phyloP scores from a whole-genome alignment of 257 asterid species.

The Orobanche coerulescens region DNA sequence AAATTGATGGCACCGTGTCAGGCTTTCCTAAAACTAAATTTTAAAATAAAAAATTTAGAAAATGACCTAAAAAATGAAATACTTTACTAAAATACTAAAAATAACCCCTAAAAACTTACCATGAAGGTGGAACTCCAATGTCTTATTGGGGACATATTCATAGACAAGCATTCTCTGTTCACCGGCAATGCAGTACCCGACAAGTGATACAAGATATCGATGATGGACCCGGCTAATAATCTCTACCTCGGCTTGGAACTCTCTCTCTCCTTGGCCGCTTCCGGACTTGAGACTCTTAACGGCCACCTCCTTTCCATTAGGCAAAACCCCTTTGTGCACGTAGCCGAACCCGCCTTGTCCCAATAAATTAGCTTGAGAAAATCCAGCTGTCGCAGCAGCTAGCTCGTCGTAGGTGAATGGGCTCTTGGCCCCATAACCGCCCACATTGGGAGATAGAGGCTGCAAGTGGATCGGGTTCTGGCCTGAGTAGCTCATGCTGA shows the following conservation, averaged over 20 bases:
- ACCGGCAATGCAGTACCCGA: slow-evolving; percentile 64
- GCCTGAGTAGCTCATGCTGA: slow-evolving; percentile 27
- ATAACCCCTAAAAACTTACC: slow-evolving; percentile 25
- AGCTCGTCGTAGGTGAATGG: slow-evolving; percentile 60
- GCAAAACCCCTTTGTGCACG: slow-evolving; percentile 61
- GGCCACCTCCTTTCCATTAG: slow-evolving; percentile 50
- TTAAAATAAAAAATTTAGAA: too few relatives aligned
- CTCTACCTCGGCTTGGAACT: slow-evolving; percentile 78
- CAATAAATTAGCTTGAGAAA: slow-evolving; percentile 47
- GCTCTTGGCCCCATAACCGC: slow-evolving; percentile 27
- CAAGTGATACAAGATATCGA: slow-evolving; percentile 74
- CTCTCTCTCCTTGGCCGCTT: slow-evolving; percentile 81
- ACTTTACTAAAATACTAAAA: too few relatives aligned
- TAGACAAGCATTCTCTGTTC: slow-evolving; percentile 65
- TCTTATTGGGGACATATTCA: slow-evolving; percentile 59
- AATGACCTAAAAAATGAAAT: too few relatives aligned
- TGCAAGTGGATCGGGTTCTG: slow-evolving; percentile 13
- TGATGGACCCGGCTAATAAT: slow-evolving; percentile 81
- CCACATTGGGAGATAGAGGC: slow-evolving; percentile 30
- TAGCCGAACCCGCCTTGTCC: slow-evolving; percentile 82
- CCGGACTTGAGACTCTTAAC: slow-evolving; percentile 70
- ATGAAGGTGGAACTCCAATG: slow-evolving; percentile 69
- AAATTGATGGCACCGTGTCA: too few relatives aligned
- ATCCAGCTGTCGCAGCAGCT: slow-evolving; percentile 49
- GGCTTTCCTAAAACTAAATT: too few relatives aligned